Percentiles rank a stretch among this genome's conserved stretches.
These are phyloP conservation scores for Ogataea methylovora DNA, from an alignment of 805 yeast species.

Conservation along the genomic window DNA sequence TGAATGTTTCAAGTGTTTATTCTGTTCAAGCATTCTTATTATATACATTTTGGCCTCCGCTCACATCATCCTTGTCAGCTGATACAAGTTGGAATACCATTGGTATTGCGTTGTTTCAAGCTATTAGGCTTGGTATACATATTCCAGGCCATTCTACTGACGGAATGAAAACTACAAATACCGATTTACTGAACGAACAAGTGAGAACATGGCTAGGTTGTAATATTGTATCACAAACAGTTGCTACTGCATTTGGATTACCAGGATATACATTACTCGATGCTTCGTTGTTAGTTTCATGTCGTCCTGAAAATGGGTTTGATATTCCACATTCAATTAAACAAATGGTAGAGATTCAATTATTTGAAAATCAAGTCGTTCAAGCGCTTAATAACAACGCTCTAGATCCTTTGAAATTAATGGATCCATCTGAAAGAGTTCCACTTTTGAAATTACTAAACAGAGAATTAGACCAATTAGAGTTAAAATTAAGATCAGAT, in stretches of 20 bases:
- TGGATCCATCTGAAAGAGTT: slow-evolving; percentile 60
- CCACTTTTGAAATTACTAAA: slow-evolving; percentile 67
- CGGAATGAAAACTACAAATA: slow-evolving; percentile 37
- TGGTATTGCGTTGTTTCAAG: slow-evolving; percentile 89
- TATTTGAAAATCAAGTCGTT: slow-evolving; percentile 80
- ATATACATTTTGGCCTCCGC: slow-evolving; percentile 93
- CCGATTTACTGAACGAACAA: slow-evolving; percentile 60
- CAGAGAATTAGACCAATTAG: slow-evolving; percentile 71
- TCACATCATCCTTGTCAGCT: slow-evolving; percentile 88
- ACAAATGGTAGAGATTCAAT: slow-evolving; percentile 76
- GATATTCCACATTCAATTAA: slow-evolving; percentile 53
- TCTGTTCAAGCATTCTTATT: slow-evolving; percentile 89
- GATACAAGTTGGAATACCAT: slow-evolving; percentile 95
- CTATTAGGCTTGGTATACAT: slow-evolving; percentile 86
- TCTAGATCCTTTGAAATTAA: slow-evolving; percentile 57
- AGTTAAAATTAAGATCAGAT: slow-evolving; percentile 38
- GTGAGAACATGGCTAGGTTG: slow-evolving; percentile 90
- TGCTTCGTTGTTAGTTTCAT: slow-evolving; percentile 50
- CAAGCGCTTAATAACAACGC: slow-evolving; percentile 68
- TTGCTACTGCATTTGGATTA: slow-evolving; percentile 90
- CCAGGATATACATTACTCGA: slow-evolving; percentile 90
- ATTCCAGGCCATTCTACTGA: slow-evolving; percentile 58
- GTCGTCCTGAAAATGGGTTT: slow-evolving; percentile 35
- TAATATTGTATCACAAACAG: slow-evolving; percentile 80
- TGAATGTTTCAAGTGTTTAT: slow-evolving; percentile 85